These are phyloP conservation scores for Ceratocystiopsis minuta DNA, from an alignment of 2,329 filamentous ascomycete species.

Conservation along the genomic window DNA sequence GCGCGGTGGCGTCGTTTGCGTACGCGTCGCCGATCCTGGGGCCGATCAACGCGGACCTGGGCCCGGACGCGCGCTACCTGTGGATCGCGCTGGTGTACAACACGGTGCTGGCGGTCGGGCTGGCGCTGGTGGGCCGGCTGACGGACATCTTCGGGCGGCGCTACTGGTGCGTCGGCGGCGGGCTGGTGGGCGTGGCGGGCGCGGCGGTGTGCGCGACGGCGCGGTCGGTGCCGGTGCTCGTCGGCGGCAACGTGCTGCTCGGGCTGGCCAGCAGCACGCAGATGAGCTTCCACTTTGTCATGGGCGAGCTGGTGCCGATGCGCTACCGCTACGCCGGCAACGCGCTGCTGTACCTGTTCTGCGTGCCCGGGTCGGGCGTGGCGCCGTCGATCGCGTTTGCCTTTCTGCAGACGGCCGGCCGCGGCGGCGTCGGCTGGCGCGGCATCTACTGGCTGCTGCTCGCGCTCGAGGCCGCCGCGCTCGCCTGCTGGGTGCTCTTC, in stretches of 20 bases:
- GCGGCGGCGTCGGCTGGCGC: too few species aligned
- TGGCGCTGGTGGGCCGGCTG: too few species aligned
- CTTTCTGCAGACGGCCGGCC: constrained; percentile 7
- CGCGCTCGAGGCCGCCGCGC: constrained; percentile 7
- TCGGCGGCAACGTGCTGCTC: constrained; percentile 8
- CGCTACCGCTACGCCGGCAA: constrained; percentile 8
- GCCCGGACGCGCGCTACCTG: constrained; percentile 1
- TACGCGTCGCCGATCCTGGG: constrained; percentile 1
- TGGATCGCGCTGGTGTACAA: constrained; percentile 16
- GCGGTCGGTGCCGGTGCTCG: constrained; percentile 4
- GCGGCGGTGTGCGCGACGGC: constrained; percentile 6
- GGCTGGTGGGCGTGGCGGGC: constrained; percentile 5
- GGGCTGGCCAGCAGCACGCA: constrained; percentile 7
- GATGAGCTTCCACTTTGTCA: constrained; percentile 9
- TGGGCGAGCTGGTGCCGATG: constrained; percentile 10
- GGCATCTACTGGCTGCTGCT: constrained; percentile 10
- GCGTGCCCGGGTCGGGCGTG: constrained; percentile 7
- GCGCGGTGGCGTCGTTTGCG: neutral
- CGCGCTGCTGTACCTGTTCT: constrained; percentile 6
- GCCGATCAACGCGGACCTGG: neutral
- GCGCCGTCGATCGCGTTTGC: constrained; percentile 6
- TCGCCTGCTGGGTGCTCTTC: constrained; percentile 6
- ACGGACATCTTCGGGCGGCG: constrained; percentile 7
- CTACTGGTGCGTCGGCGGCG: constrained; percentile 10
- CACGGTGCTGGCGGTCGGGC: constrained; percentile 10